Conservation (phyloP, 306 rosid genomes). For the Malus sylvestris region DNA sequence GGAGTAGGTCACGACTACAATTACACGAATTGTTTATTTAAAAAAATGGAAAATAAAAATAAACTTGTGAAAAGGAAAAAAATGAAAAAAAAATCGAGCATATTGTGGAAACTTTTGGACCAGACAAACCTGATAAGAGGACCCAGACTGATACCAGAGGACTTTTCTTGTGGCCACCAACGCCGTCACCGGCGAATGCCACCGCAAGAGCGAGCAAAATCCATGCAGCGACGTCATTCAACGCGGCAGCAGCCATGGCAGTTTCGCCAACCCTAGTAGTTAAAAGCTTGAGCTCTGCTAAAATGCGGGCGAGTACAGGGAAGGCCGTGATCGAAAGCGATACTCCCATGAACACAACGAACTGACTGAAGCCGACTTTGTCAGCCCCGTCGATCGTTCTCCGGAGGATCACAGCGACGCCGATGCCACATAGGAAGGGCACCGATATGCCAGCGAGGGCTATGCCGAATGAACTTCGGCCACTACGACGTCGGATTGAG, state of each 20-base stretch:
- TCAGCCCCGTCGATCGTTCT: conserved; percentile 56
- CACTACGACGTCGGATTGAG: conserved; percentile 57
- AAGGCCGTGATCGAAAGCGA: conserved; percentile 86
- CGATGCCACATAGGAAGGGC: conserved; percentile 68
- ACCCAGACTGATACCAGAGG: conserved; percentile 67
- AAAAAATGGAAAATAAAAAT: too few relatives aligned
- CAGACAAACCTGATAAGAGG: conserved; percentile 39
- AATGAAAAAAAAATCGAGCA: not conserved
- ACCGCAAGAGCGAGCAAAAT: conserved; percentile 71
- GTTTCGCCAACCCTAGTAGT: conserved; percentile 67
- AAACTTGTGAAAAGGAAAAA: not conserved
- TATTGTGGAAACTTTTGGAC: not conserved
- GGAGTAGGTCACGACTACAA: not conserved
- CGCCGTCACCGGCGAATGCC: conserved; percentile 47
- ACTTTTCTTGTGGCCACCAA: conserved; percentile 32
- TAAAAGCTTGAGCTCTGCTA: conserved; percentile 76
- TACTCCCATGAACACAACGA: conserved; percentile 79
- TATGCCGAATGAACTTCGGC: conserved; percentile 44
- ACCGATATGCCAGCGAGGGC: conserved; percentile 64
- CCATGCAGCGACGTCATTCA: conserved; percentile 91
- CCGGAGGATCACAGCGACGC: conserved; percentile 57
- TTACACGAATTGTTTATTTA: not conserved
- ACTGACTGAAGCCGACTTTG: conserved; percentile 44
- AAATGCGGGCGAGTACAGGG: conserved; percentile 81
- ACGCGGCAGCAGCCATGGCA: conserved; percentile 89